Base-by-base conservation (phyloP, 1,139 yeast species). In the Dujonia santamariae region DNA sequence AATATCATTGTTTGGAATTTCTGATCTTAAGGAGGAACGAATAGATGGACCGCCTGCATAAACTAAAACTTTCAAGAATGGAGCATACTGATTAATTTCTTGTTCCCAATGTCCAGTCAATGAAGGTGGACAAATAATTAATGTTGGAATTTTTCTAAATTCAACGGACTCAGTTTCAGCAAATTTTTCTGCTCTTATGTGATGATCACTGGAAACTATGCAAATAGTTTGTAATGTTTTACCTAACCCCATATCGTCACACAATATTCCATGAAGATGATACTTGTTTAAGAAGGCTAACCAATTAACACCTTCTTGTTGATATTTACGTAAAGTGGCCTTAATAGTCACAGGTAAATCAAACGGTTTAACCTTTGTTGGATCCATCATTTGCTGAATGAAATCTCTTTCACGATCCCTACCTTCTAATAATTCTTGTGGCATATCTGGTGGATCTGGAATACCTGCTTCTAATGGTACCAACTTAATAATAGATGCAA, bases 181-280 rank as follows among this genome's bases (percentile, higher is more conserved):
- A 54, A 69, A 84, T 43, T 79, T 84, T 45, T 84, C 84, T 11
- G 78, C 80, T 50, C 98, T 78, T 44, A 86, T 53, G 52, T 88
- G 86, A 54, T 94, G 98, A 53, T 94, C 98, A 50, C 97, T 87
- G 0, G 98, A 85, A 36, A 94, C 88, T 45, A 94, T 92, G 63
- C 98, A 94, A 51, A 94, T 88, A 0, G 98, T 90, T 59, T 94
- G 99, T 42, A 94, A 70, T 0, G 99, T 94, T 56, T 94, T 94
- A 39, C 99, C 99, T 25, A 94, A 72, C 9, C 99, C 99, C 99
- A 94, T 94, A 77, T 94, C 99, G 59, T 94, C 99, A 76, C 98
- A 92, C 34, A 94, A 67, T 50, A 94, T 88, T 34, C 98, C 99
- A 61, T 94, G 98, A 34, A 94, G 67, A 57, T 92, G 96, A 53